phyloP scores from a whole-genome alignment of 1,284 basidiomycete genomes.

The Fomitopsis pinicola region DNA sequence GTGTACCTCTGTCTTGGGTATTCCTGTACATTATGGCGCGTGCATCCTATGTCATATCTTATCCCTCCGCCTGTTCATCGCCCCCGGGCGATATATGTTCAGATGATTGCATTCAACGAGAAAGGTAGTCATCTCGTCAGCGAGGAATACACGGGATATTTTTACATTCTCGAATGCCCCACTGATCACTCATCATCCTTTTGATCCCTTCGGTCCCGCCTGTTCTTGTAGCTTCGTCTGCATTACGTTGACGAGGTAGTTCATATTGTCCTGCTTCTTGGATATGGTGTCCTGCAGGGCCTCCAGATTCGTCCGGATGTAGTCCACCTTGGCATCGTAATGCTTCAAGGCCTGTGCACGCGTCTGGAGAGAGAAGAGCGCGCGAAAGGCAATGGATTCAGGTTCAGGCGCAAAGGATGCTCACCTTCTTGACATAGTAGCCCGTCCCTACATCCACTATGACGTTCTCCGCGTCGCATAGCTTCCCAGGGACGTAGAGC shows the following conservation, averaged over 20 bases:
- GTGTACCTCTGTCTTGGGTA: neutral
- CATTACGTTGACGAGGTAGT: conserved; percentile 67
- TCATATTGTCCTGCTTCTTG: conserved; percentile 87
- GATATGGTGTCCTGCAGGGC: conserved; percentile 81
- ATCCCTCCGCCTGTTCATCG: too few species aligned
- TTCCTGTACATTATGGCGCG: neutral
- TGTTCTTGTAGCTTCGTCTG: conserved; percentile 70
- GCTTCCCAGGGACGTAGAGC: conserved; percentile 91
- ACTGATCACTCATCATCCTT: conserved; percentile 2
- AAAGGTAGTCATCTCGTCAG: neutral
- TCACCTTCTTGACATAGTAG: conserved; percentile 93
- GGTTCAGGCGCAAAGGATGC: conserved; percentile 9
- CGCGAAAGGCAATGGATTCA: neutral
- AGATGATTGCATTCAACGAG: neutral
- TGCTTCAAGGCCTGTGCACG: conserved; percentile 76
- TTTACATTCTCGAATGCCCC: neutral
- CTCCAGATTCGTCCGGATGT: conserved; percentile 76
- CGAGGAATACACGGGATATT: neutral
- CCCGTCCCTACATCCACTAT: conserved; percentile 96
- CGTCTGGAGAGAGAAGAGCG: conserved; percentile 42
- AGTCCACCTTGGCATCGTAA: conserved; percentile 75
- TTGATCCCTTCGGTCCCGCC: conserved; percentile 23
- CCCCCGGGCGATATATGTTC: too few species aligned
- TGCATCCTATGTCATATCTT: neutral
- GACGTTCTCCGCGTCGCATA: conserved; percentile 81